Evolutionary conservation across 306 rosid genomes (phyloP).

Genomic region (Inga leiocalycina): DNA sequence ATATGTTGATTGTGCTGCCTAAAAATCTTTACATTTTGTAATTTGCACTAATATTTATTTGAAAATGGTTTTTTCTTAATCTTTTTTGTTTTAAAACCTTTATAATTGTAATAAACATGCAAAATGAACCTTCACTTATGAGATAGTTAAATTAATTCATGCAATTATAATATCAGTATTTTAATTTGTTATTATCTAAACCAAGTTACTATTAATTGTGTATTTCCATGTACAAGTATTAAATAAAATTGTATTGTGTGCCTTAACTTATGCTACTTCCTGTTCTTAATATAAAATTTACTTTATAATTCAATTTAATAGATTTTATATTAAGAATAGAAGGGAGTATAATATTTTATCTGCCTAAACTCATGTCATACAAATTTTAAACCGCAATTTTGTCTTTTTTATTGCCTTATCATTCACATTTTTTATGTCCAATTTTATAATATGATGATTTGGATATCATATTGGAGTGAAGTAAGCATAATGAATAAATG

Average conservation of each 20-base stretch:
- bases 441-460: background rate
- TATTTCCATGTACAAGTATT: too few relatives aligned
- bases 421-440: too few relatives aligned
- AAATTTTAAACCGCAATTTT: background rate
- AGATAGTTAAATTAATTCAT: background rate
- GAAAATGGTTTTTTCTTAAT: background rate
- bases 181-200: background rate
- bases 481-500: background rate
- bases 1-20: background rate
- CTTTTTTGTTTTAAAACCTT: background rate
- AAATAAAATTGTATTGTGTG: too few relatives aligned
- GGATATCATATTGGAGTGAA: background rate
- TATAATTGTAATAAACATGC: background rate
- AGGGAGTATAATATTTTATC: too few relatives aligned
- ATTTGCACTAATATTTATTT: background rate
- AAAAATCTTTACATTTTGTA: background rate
- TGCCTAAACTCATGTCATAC: too few relatives aligned
- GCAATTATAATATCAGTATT: background rate
- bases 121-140: background rate
- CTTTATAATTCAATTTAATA: too few relatives aligned
- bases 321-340: too few relatives aligned
- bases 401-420: background rate
- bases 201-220: too few relatives aligned
- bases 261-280: too few relatives aligned
- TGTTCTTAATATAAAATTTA: too few relatives aligned